phyloP scores from a whole-genome alignment of 2,329 filamentous ascomycete genomes.

The Diaporthe capsici region DNA sequence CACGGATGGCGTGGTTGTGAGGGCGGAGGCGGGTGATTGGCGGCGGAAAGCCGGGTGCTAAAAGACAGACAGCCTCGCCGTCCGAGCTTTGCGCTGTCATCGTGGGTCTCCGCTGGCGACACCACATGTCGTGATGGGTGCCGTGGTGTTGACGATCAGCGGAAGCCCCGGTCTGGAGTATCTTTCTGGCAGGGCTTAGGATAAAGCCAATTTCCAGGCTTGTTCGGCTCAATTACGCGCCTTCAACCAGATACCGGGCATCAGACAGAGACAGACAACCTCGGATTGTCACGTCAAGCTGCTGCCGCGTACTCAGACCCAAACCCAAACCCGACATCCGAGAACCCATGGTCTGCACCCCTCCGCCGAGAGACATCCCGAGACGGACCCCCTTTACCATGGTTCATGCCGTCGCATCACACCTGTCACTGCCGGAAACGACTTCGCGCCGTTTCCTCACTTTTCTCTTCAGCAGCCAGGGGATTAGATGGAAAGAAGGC shows the following conservation, averaged over 20 bases:
- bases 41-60: slow-evolving; percentile 8
- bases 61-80: not conserved
- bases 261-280: not conserved
- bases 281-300: slow-evolving; percentile 7
- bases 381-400: slow-evolving; percentile 16
- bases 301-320: slow-evolving; percentile 1
- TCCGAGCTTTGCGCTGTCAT: not conserved
- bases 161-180: not conserved
- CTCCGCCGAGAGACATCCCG: slow-evolving; percentile 8
- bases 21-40: not conserved
- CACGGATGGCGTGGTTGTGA: slow-evolving; percentile 15
- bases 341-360: slow-evolving; percentile 3
- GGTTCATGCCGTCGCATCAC: slow-evolving; percentile 28
- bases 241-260: not conserved
- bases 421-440: slow-evolving; percentile 14
- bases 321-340: slow-evolving; percentile 29
- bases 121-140: slow-evolving; percentile 23
- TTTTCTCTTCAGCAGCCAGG: not conserved
- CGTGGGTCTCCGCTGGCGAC: slow-evolving; percentile 4
- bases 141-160: slow-evolving; percentile 16
- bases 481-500: not conserved
- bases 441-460: not conserved
- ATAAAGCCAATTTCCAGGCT: slow-evolving; percentile 15
- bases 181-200: not conserved
- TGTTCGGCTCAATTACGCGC: slow-evolving; percentile 19